Evolutionary conservation across 164 flowering plant species (phyloP).

Genomic region (Tetracentron sinense): DNA sequence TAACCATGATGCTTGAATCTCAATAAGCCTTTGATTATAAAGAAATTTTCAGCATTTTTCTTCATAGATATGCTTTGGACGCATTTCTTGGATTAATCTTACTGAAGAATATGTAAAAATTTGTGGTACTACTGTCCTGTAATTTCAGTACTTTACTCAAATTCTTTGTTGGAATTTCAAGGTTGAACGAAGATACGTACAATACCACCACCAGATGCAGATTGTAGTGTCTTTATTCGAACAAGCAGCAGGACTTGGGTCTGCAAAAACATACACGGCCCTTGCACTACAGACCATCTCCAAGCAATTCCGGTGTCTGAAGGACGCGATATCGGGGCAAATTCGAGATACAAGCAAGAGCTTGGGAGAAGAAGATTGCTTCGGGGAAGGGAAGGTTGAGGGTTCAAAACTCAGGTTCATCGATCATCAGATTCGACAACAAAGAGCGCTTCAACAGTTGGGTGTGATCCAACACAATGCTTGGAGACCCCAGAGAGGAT

Average conservation of each 20-base stretch:
- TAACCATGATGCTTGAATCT: too few species aligned
- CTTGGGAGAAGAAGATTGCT: conserved; percentile 71
- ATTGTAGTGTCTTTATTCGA: conserved; percentile 74
- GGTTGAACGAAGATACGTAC: conserved; percentile 97
- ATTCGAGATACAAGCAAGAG: conserved; percentile 55
- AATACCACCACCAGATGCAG: conserved; percentile 96
- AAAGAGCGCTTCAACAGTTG: conserved; percentile 84
- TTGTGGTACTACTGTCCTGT: too few species aligned
- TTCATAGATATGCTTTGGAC: too few species aligned
- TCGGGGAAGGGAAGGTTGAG: conserved; percentile 46
- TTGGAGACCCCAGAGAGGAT: conserved; percentile 98
- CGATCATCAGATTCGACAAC: conserved; percentile 82
- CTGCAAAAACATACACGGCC: conserved; percentile 86
- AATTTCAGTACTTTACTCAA: too few species aligned
- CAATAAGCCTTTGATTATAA: too few species aligned
- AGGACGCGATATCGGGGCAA: conserved; percentile 75
- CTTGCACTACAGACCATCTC: conserved; percentile 89
- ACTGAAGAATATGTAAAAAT: too few species aligned
- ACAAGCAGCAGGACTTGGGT: conserved; percentile 79
- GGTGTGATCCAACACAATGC: conserved; percentile 97
- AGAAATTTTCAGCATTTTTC: too few species aligned
- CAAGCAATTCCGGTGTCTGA: conserved; percentile 83
- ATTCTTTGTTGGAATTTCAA: conserved; percentile 20
- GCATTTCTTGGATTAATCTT: too few species aligned
- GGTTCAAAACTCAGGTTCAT: conserved; percentile 75